A percentile compares a stretch with the other conserved stretches of the same genome.
Evolutionary conservation across 257 asterid species (phyloP).

Genomic region (Salvia hispanica): DNA sequence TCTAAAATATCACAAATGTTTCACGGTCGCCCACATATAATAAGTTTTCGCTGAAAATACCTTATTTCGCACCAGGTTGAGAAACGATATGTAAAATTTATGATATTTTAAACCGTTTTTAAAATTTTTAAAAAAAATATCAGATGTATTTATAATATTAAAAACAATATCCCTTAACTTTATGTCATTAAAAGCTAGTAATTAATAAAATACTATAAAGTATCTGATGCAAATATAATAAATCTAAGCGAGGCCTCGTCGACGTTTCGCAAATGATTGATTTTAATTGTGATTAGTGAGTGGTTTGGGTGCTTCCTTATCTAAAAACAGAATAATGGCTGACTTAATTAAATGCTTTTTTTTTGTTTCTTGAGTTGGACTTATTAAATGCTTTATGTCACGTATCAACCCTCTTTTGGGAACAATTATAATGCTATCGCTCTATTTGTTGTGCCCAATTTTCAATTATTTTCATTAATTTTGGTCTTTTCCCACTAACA

Average conservation of each 20-base stretch:
- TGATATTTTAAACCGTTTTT: no score
- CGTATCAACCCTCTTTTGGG: conserved; percentile 36
- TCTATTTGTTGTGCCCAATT: conserved; percentile 11
- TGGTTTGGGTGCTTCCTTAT: conserved; percentile 30
- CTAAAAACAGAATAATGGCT: conserved; percentile 36
- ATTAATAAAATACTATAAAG: background rate
- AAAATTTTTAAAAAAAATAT: no score
- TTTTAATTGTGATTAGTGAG: conserved; percentile 7
- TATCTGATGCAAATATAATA: background rate
- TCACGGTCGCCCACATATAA: no score
- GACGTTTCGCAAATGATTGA: conserved; percentile 30
- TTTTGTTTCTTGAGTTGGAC: no score
- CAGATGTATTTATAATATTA: no score
- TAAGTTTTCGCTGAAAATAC: no score
- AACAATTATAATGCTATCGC: conserved; percentile 33
- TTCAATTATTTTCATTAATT: conserved; percentile 8
- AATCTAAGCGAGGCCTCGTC: conserved; percentile 32
- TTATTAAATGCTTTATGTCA: conserved; percentile 35
- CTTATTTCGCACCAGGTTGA: no score
- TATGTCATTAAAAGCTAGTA: background rate
- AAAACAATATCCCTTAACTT: no score
- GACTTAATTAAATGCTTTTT: conserved; percentile 32
- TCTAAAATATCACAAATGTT: no score
- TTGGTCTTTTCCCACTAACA: conserved; percentile 35
- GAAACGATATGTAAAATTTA: no score